Percentiles rank a stretch among this genome's conserved stretches.
Conservation (phyloP, 352 stramenopile species). For the Hyaloperonospora brassicae region DNA sequence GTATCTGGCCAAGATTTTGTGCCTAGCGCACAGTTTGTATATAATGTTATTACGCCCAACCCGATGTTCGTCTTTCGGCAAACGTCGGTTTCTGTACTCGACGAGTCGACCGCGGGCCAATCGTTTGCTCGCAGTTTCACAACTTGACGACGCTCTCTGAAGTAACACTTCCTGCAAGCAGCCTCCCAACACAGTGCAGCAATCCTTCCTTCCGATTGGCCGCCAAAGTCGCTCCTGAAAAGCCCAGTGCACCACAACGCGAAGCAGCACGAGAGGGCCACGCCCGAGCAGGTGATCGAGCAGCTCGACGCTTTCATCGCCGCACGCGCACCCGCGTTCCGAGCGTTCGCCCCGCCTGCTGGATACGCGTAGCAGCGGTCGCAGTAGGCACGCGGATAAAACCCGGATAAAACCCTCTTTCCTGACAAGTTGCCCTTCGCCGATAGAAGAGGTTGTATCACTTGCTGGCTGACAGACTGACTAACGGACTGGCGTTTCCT, state of each 20-base stretch:
- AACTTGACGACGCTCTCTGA: conserved; percentile 2
- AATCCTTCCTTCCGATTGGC: conserved; percentile 9
- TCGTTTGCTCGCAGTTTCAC: conserved; percentile 24
- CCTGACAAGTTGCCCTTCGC: too few relatives aligned
- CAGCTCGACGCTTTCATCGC: conserved; percentile 16
- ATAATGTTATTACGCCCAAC: too few relatives aligned
- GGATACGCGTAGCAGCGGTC: not conserved
- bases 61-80: too few relatives aligned
- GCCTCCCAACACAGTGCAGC: conserved; percentile 4
- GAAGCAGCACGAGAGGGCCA: too few relatives aligned
- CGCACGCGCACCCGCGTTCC: conserved; percentile 3
- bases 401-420: too few relatives aligned
- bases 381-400: too few relatives aligned
- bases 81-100: too few relatives aligned
- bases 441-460: too few relatives aligned
- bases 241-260: conserved; percentile 1
- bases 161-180: conserved; percentile 1
- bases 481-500: too few relatives aligned
- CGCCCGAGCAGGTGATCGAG: not conserved
- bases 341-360: conserved; percentile 4
- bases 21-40: too few relatives aligned
- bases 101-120: not conserved
- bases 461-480: too few relatives aligned
- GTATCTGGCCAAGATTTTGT: too few relatives aligned
- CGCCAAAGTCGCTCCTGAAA: not conserved